Evolutionary conservation across 2,329 filamentous ascomycete genomes (phyloP).

Genomic region (Bimuria novae-zelandiae): DNA sequence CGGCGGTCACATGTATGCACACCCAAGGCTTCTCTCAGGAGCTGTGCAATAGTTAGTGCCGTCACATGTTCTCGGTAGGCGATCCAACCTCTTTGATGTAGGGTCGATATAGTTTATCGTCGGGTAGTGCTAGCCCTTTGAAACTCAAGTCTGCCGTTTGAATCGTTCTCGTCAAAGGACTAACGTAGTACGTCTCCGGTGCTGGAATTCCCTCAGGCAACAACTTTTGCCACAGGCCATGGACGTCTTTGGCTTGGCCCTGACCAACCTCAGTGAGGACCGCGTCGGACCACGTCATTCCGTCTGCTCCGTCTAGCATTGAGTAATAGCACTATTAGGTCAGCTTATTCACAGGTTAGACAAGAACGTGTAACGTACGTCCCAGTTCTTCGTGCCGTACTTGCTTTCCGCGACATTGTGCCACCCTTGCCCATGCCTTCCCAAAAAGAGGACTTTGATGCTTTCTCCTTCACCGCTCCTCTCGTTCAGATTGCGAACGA

Average conservation of each 20-base stretch:
- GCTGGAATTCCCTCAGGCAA: constrained; percentile 60
- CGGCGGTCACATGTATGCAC: constrained; percentile 72
- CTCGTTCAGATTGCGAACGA: constrained; percentile 59
- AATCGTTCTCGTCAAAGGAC: constrained; percentile 66
- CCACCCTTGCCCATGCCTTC: constrained; percentile 70
- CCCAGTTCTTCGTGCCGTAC: constrained; percentile 71
- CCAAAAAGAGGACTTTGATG: constrained; percentile 71
- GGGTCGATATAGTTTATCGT: constrained; percentile 58
- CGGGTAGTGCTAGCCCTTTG: constrained; percentile 56
- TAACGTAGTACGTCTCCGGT: constrained; percentile 67
- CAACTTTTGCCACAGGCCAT: constrained; percentile 61
- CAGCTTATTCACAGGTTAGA: neutral
- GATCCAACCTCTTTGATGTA: constrained; percentile 62
- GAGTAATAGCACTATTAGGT: constrained; percentile 64
- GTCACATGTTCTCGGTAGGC: neutral
- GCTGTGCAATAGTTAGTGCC: constrained; percentile 25
- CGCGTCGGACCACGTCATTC: constrained; percentile 65
- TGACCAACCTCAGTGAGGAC: constrained; percentile 63
- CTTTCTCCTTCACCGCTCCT: constrained; percentile 49
- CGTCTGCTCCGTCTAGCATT: constrained; percentile 65
- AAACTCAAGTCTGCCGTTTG: constrained; percentile 71
- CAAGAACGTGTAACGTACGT: constrained; percentile 52
- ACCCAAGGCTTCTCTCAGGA: constrained; percentile 67
- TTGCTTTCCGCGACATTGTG: constrained; percentile 70
- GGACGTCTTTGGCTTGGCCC: constrained; percentile 62